Base-by-base conservation (phyloP, 2,329 filamentous ascomycete genomes). In the Exophiala sp. region DNA sequence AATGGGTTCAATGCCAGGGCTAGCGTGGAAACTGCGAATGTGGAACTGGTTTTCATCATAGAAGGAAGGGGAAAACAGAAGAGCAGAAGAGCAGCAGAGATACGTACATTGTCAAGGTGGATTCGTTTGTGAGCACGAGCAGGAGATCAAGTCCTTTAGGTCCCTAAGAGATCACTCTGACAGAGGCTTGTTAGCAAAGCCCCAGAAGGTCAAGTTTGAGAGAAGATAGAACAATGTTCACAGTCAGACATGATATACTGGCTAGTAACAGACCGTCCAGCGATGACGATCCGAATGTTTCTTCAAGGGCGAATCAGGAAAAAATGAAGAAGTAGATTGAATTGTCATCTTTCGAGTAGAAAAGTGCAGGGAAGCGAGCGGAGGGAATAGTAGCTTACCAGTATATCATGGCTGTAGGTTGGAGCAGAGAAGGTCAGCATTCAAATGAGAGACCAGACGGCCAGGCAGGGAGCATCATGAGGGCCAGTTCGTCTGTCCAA, bases 231-330 rank as follows among this genome's bases (percentile, higher is more conserved):
- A 9, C 22, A 53, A 56, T 59, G 53, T 59, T 59, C 35, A 44
- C 27, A 50, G 71, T 83, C 80, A 83, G 80, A 81, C 79, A 78
- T 77, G 71, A 70, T 71, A 74, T 82, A 83, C 80, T 83, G 80
- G 80, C 80, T 80, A 83, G 80, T 83, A 82, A 77, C 80, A 81
- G 79, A 75, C 74, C 71, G 69, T 75, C 77, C 73, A 75, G 77
- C 75, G 77, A 80, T 68, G 74, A 73, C 72, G 70, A 71, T 73
- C 79, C 78, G 75, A 67, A 72, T 69, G 72, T 64, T 76, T 75
- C 81, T 76, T 82, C 80, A 83, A 73, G 79, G 79, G 73, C 80
- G 80, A 82, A 66, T 83, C 79, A 71, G 79, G 72, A 71, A 71
- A 75, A 74, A 77, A 81, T 81, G 79, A 82, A 82, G 78, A 75